Percentiles rank a stretch among this genome's conserved stretches.
Conservation (phyloP, 1,284 basidiomycete species). For the Ganoderma lingzhi region DNA sequence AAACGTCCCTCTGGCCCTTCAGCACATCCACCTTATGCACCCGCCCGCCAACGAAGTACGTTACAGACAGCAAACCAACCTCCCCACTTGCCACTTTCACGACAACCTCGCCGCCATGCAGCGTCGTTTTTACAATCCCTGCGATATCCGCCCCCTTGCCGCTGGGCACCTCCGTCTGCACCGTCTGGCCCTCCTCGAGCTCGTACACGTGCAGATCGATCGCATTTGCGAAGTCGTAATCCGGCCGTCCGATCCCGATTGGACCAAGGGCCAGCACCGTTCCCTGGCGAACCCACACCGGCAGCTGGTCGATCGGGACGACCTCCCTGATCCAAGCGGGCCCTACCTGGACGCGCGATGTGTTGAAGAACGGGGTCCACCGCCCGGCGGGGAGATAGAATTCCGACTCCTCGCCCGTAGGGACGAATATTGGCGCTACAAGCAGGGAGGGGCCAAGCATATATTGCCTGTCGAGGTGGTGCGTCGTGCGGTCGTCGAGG, state of each 20-base stretch:
- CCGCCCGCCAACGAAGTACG: slow-evolving; percentile 31
- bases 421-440: slow-evolving; percentile 77
- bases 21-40: slow-evolving; percentile 18
- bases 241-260: slow-evolving; percentile 60
- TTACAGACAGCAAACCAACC: slow-evolving; percentile 34
- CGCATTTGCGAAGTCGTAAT: slow-evolving; percentile 65
- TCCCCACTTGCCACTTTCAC: slow-evolving; percentile 40
- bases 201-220: slow-evolving; percentile 64
- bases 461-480: slow-evolving; percentile 72
- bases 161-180: slow-evolving; percentile 53
- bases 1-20: slow-evolving; percentile 27
- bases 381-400: slow-evolving; percentile 76
- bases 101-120: slow-evolving; percentile 38
- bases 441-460: slow-evolving; percentile 77
- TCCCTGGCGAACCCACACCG: slow-evolving; percentile 70
- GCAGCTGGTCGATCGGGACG: slow-evolving; percentile 65
- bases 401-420: slow-evolving; percentile 61
- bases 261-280: slow-evolving; percentile 67
- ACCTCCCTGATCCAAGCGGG: slow-evolving; percentile 65
- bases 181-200: slow-evolving; percentile 52
- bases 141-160: slow-evolving; percentile 48
- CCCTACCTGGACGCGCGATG: slow-evolving; percentile 54
- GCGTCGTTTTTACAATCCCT: slow-evolving; percentile 48
- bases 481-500: slow-evolving; percentile 68
- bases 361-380: slow-evolving; percentile 73